Base-by-base conservation (phyloP, 345 rosid species). In the Noccaea bulbosa region DNA sequence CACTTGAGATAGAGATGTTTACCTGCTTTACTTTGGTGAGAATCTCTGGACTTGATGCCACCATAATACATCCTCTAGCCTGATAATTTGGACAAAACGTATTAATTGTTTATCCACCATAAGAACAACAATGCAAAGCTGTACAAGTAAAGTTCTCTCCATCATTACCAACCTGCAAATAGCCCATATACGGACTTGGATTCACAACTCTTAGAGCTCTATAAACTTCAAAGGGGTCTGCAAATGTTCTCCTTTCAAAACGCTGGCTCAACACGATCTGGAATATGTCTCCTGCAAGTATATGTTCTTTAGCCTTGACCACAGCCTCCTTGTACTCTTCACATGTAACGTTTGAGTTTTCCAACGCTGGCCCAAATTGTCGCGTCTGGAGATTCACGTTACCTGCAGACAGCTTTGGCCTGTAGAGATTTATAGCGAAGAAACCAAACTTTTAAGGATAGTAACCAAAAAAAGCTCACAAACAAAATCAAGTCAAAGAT, bases 11-110 rank as follows among this genome's bases (percentile, higher is more conserved):
- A 32, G 24, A 47, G 5, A 62, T 6, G 16, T 77, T 56, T 58
- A 91, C 98, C 91, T 88, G 85, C 79, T 91, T 85, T 8, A 85
- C 91, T 65, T 86, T 86, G 6, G 94, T 89, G 32, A 93, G 92
- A 71, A 93, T 93, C 75, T 93, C 96, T 8, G 98, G 98, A 77
- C 98, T 93, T 41, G 98, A 93, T 49, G 90, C 93, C 70, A 91
- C 98, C 75, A 91, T 56, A 57, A 86, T 91, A 71, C 91, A 84
- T 34, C 98, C 98, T 69, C 91, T 83, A 14, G 97, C 89, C 97
- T 90, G 87, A 14, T 38, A 43, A 47, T 22, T 17, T 58, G 34
- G 41, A 49, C 22, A 41, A 65, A 70, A n/a, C 32, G 27, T 22
- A 32, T 50, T 10, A 50, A 3, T 17, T 17, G 52, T 16, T 34